Base-by-base conservation (phyloP, 1,139 yeast genomes). In the Magnusiomyces sp. region DNA sequence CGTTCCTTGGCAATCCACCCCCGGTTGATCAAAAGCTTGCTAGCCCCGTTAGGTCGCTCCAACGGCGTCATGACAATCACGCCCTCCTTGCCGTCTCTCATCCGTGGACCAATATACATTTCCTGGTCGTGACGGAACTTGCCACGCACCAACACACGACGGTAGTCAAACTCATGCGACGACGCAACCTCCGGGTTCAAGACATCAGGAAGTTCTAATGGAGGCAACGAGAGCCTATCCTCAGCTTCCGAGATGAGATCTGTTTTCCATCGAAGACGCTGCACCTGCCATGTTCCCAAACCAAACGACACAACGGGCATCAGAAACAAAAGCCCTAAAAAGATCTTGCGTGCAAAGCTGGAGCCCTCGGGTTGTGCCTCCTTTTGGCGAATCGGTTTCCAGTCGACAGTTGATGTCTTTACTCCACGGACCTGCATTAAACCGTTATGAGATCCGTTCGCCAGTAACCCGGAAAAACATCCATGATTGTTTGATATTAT, bases 251-350 rank as follows among this genome's bases (percentile, higher is more conserved):
- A 81, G 55, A 94, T 85, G 55, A 92, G 72, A 50, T 81, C 78
- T n/a, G 81, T 82, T 65, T 94, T 94, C 98, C 98, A 92, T 53
- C 79, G 72, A 50, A 92, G 70, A 56, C 99, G 73, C 59, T 79
- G 72, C 40, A 87, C 81, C 68, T 92, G 99, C 99, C 98, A 92
- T 52, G 94, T 79, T 1, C 98, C 98, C 46, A 92, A 71, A 37
- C 81, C 83, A 63, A 92, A 87, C 9, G 95, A 79, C 1, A 89
- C 74, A 0, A 89, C 74, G 0, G 99, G 99, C 85, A 95, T 92
- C 23, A 92, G 79, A 42, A 87, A 60, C 50, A 68, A 55, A 32
- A 69, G 58, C 2, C 68, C 67, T 45, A 69, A 50, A 20, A 66
- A 56, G 13, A 57, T 36, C 23, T 60, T 32, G 69, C 73, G 51